Base-by-base conservation (phyloP, 1,139 yeast species). In the Pichia kudriavzevii region DNA sequence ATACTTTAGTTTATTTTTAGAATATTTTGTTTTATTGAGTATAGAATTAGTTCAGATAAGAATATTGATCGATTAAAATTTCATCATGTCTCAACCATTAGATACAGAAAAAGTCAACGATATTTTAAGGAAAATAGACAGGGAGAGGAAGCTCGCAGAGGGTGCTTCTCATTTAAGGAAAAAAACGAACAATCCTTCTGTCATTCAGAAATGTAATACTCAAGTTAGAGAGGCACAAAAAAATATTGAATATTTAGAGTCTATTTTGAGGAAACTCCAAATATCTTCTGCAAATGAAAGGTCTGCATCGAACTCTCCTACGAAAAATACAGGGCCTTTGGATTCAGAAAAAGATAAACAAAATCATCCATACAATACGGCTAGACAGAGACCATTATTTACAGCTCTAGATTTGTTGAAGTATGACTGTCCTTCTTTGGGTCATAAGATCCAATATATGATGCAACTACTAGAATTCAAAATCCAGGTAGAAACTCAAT, bases 401-500 rank as follows among this genome's bases (percentile, higher is more conserved):
- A 73, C 88, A 0, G 66, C 84, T 24, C 63, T 88, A 49, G 98
- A 91, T 56, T 65, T 91, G 42, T 72, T 85, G 56, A 87, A 87
- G 50, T 87, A 85, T 55, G 96, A 91, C 50, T 84, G 95, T 48
- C 95, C 96, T 1, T 83, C 94, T 1, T 64, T 91, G 49, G 95
- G 96, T n/a, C 95, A 91, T 51, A 75, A 93, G 46, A 91, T 91
- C 51, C 95, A 85, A 58, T 79, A 83, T 50, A 88, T 91, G 97
- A 69, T 91, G 39, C 96, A 87, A 59, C 94, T 87, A 57, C 67
- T 91, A 38, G 95, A 87, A 55, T 87, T 88, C 59, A 91, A 91
- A 59, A 67, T 88, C 34, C 93, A 88, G 53, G 94, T 91, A 27
- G 98, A 91, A 59, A 78, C 83, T 51, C 94, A 91, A 60, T 91